phyloP scores from a whole-genome alignment of 257 asterid species.

The Gynochthodes officinalis region DNA sequence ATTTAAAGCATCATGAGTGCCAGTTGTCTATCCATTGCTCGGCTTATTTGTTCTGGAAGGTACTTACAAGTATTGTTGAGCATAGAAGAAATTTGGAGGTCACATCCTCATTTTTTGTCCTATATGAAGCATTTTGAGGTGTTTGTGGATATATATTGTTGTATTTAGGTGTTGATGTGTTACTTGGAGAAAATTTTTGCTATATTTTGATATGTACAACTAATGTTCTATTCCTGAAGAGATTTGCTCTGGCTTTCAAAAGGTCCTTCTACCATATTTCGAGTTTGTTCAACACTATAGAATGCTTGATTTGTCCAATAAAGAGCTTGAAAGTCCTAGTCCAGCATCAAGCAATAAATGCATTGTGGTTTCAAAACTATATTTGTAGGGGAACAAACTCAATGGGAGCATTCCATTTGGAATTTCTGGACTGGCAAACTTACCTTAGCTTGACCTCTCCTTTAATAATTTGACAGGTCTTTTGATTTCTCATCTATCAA shows the following conservation, averaged over 20 bases:
- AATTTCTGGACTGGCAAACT: constrained; percentile 40
- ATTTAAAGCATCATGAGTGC: too few relatives aligned
- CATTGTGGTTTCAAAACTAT: constrained; percentile 40
- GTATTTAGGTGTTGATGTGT: too few relatives aligned
- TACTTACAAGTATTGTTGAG: too few relatives aligned
- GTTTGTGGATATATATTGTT: too few relatives aligned
- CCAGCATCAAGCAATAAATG: constrained; percentile 53
- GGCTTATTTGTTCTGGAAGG: too few relatives aligned
- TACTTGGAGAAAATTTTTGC: too few relatives aligned
- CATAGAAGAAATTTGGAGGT: too few relatives aligned
- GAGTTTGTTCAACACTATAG: constrained; percentile 79
- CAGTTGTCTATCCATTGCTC: too few relatives aligned
- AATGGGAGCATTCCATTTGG: too few relatives aligned
- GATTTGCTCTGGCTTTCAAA: constrained; percentile 70
- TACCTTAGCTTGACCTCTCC: constrained; percentile 57
- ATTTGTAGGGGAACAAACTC: constrained; percentile 52
- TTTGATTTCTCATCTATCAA: constrained; percentile 31
- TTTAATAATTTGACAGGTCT: constrained; percentile 50
- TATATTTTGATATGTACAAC: too few relatives aligned
- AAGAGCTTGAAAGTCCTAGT: constrained; percentile 49
- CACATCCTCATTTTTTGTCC: too few relatives aligned
- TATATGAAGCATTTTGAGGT: too few relatives aligned
- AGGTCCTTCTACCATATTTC: constrained; percentile 63
- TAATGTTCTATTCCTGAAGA: constrained; percentile 66
- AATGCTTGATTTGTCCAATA: constrained; percentile 69